phyloP scores from a whole-genome alignment of 1,139 yeast species.

The Sugiyamaella neomexicana region DNA sequence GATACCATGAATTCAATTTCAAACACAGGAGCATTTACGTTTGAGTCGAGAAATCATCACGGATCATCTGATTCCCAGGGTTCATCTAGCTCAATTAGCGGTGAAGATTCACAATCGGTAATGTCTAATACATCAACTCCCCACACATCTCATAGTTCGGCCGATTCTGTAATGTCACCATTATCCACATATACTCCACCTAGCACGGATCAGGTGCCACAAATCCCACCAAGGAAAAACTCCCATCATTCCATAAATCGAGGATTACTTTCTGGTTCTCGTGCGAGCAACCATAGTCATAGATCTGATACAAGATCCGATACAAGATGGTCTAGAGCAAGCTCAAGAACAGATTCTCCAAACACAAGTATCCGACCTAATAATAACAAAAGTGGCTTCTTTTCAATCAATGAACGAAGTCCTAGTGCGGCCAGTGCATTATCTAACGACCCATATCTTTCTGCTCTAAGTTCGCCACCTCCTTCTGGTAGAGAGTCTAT shows the following conservation, averaged over 20 bases:
- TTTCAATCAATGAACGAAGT: constrained; percentile 9
- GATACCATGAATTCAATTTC: constrained; percentile 1
- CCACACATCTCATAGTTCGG: constrained; percentile 12
- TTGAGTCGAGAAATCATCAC: constrained; percentile 5
- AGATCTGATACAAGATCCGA: constrained; percentile 7
- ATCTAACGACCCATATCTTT: background rate
- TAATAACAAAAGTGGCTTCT: constrained; percentile 2
- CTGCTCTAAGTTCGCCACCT: constrained; percentile 12
- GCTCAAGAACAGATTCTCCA: constrained; percentile 11
- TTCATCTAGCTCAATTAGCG: background rate
- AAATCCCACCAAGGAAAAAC: constrained; percentile 13
- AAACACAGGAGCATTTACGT: constrained; percentile 3
- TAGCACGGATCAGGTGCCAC: background rate
- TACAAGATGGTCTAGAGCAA: constrained; percentile 2
- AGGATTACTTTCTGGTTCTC: background rate
- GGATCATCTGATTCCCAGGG: background rate
- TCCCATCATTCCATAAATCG: constrained; percentile 12
- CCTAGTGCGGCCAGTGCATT: background rate
- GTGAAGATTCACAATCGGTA: background rate
- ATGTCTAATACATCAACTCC: constrained; percentile 9
- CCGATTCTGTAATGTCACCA: constrained; percentile 8
- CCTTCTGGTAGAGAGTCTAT: constrained; percentile 15
- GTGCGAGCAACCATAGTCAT: constrained; percentile 8
- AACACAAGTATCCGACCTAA: background rate
- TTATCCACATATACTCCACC: background rate